Conservation (phyloP, 2,329 filamentous ascomycete species). For the Fusarium anthophilum region DNA sequence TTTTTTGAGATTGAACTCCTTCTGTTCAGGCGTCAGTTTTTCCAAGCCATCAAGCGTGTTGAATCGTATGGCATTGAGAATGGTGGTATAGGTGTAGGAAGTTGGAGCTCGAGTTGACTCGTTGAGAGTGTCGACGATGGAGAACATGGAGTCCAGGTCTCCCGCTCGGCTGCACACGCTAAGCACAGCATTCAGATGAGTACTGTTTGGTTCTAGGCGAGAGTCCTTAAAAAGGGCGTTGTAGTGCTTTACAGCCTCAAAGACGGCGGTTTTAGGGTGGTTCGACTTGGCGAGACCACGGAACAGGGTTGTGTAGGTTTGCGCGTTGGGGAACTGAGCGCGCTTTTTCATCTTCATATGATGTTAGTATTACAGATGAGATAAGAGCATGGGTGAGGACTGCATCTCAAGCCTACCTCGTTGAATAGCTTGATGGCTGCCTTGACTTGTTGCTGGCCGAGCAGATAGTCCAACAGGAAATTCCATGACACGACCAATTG, state of each 20-base stretch:
- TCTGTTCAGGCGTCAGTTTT: slow-evolving; percentile 44
- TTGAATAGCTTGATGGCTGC: slow-evolving; percentile 86
- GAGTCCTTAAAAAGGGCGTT: slow-evolving; percentile 74
- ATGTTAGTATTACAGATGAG: slow-evolving; percentile 24
- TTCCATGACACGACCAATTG: slow-evolving; percentile 87
- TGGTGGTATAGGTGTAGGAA: slow-evolving; percentile 79
- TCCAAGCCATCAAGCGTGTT: slow-evolving; percentile 40
- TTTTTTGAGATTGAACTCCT: slow-evolving; percentile 49
- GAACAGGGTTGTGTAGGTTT: slow-evolving; percentile 87
- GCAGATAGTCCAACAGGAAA: slow-evolving; percentile 76
- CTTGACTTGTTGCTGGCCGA: slow-evolving; percentile 68
- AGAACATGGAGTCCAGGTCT: slow-evolving; percentile 84
- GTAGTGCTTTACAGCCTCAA: slow-evolving; percentile 79
- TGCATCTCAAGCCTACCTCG: slow-evolving; percentile 65
- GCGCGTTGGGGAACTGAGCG: slow-evolving; percentile 78
- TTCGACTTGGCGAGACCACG: slow-evolving; percentile 73
- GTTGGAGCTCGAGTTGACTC: slow-evolving; percentile 71
- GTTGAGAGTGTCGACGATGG: slow-evolving; percentile 77
- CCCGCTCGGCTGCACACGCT: slow-evolving; percentile 78
- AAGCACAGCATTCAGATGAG: slow-evolving; percentile 90
- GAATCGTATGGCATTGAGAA: slow-evolving; percentile 78
- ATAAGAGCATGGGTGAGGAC: not conserved
- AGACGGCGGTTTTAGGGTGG: slow-evolving; percentile 67
- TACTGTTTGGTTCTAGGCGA: slow-evolving; percentile 75
- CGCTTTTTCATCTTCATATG: slow-evolving; percentile 88